Percentiles rank a stretch among this genome's conserved stretches.
These are phyloP conservation scores for Sporodiniella umbellata DNA, from an alignment of 371 early-diverging fungal species.

Conservation along the genomic window DNA sequence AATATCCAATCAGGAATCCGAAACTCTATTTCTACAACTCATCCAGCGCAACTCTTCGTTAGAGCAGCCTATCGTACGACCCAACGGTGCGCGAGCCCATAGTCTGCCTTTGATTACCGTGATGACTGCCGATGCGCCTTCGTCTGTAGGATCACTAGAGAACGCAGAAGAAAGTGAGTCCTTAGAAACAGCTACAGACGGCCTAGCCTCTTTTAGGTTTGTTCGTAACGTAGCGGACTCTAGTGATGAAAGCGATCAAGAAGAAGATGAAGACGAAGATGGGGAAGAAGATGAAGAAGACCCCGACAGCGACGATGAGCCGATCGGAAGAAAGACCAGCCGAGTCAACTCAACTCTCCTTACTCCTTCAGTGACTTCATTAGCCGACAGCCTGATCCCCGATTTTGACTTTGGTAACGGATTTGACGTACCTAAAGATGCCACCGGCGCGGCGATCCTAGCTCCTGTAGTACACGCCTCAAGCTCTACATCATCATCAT, in stretches of 20 bases:
- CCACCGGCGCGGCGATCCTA: slow-evolving; percentile 17
- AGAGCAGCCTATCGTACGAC: slow-evolving; percentile 4
- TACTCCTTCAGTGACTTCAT: slow-evolving; percentile 3
- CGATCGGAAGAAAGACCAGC: slow-evolving; percentile 27
- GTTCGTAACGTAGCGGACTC: slow-evolving; percentile 41
- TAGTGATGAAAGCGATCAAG: slow-evolving; percentile 45
- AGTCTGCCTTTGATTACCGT: slow-evolving; percentile 42
- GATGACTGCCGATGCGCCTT: slow-evolving; percentile 6
- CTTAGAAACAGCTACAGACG: too few relatives aligned
- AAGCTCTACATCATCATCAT: neutral
- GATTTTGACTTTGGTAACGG: slow-evolving; percentile 52
- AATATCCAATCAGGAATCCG: slow-evolving; percentile 4
- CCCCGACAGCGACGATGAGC: slow-evolving; percentile 40
- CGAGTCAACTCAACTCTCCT: neutral
- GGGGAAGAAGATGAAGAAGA: slow-evolving; percentile 30
- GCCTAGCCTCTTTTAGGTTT: slow-evolving; percentile 27
- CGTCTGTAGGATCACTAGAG: too few relatives aligned
- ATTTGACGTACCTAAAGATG: slow-evolving; percentile 33
- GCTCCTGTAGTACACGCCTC: slow-evolving; percentile 10
- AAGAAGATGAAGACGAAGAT: slow-evolving; percentile 21
- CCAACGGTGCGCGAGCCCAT: slow-evolving; percentile 29
- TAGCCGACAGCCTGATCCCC: slow-evolving; percentile 32
- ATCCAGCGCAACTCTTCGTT: slow-evolving; percentile 4
- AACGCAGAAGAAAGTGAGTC: too few relatives aligned
- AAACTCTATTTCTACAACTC: slow-evolving; percentile 7